A percentile compares a stretch with the other conserved stretches of the same genome.
Evolutionary conservation across 495 filamentous ascomycete genomes (phyloP).

Genomic region (Delitschia confertaspora): DNA sequence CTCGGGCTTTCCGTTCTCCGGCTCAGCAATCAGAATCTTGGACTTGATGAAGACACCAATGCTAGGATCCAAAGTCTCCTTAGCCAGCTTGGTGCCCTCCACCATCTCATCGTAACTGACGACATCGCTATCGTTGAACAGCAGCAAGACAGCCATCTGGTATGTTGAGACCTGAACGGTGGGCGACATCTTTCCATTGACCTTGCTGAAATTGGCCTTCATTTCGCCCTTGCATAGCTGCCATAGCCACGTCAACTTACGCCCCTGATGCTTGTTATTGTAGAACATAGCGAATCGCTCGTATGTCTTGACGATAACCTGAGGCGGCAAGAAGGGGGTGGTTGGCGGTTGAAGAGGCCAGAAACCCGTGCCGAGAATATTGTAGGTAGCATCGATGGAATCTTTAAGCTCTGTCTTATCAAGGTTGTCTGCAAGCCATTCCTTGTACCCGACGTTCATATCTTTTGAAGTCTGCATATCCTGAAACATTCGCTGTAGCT

Average conservation of each 20-base stretch:
- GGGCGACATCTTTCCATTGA: slow-evolving; percentile 65
- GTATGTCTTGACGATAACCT: slow-evolving; percentile 74
- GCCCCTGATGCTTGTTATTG: slow-evolving; percentile 87
- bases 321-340: slow-evolving; percentile 77
- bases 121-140: slow-evolving; percentile 88
- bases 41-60: slow-evolving; percentile 81
- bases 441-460: slow-evolving; percentile 78
- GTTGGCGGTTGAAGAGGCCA: slow-evolving; percentile 85
- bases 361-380: slow-evolving; percentile 91
- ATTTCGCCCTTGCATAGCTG: slow-evolving; percentile 96
- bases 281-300: slow-evolving; percentile 88
- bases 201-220: slow-evolving; percentile 84
- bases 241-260: slow-evolving; percentile 97
- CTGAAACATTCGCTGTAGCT: slow-evolving; percentile 98
- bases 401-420: slow-evolving; percentile 50
- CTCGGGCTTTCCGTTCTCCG: slow-evolving; percentile 65
- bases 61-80: slow-evolving; percentile 76
- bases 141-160: slow-evolving; percentile 92
- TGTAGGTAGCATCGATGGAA: slow-evolving; percentile 66
- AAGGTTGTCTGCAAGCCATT: slow-evolving; percentile 53
- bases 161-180: slow-evolving; percentile 97
- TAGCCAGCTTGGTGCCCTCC: slow-evolving; percentile 64
- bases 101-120: slow-evolving; percentile 81
- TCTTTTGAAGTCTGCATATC: slow-evolving; percentile 99
- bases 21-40: slow-evolving; percentile 63